These are phyloP conservation scores for Ophiosphaerella narmari DNA, from an alignment of 2,329 filamentous ascomycete species.

Conservation along the genomic window DNA sequence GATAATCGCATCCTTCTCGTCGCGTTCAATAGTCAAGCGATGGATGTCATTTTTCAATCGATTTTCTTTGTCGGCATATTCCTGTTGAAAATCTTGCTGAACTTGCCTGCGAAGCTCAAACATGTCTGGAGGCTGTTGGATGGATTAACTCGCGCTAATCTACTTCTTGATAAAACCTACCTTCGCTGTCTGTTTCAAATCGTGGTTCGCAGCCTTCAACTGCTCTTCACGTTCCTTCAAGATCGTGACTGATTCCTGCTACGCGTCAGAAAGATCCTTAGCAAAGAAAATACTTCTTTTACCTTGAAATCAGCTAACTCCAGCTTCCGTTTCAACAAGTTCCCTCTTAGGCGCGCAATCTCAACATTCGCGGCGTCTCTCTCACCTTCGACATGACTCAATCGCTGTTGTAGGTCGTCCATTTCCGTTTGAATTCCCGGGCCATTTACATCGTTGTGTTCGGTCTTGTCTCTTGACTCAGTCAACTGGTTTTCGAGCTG, in stretches of 20 bases:
- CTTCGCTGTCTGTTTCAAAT: not conserved
- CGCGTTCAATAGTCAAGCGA: conserved; percentile 13
- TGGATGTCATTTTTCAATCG: conserved; percentile 18
- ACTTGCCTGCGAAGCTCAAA: conserved; percentile 5
- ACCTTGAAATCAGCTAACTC: conserved; percentile 8
- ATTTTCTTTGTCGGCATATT: conserved; percentile 16
- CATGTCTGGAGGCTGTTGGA: conserved; percentile 1
- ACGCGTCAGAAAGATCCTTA: not conserved
- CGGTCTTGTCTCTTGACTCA: conserved; percentile 7
- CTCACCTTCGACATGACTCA: conserved; percentile 16
- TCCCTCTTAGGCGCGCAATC: conserved; percentile 6
- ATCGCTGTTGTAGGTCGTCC: conserved; percentile 11
- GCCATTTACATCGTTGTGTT: not conserved
- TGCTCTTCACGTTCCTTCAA: not conserved
- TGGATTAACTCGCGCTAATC: not conserved
- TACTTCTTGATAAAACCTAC: not conserved
- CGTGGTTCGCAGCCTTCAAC: not conserved
- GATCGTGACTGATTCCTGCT: not conserved
- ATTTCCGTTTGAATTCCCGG: conserved; percentile 11
- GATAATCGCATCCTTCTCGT: conserved; percentile 15
- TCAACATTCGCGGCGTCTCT: conserved; percentile 6
- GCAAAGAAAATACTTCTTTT: not conserved
- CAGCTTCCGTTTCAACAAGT: conserved; percentile 7
- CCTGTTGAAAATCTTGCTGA: conserved; percentile 8
- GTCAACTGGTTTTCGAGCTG: conserved; percentile 22